A percentile compares a stretch with the other conserved stretches of the same genome.
phyloP scores from a whole-genome alignment of 2,329 filamentous ascomycete genomes.

The Magnaporthiopsis rhizophila region DNA sequence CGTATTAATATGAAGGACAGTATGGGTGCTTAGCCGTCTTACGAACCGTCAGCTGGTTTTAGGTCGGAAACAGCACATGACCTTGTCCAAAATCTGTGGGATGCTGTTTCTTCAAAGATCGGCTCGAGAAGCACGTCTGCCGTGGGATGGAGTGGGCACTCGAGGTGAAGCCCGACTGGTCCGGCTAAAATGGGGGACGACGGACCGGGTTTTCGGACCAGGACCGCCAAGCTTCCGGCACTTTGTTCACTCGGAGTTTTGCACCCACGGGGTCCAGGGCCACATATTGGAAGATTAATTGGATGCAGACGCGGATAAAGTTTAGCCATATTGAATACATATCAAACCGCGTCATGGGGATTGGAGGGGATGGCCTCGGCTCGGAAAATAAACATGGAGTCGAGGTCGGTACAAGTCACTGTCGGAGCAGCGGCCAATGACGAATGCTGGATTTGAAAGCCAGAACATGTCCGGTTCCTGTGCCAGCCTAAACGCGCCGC shows the following conservation, averaged over 20 bases:
- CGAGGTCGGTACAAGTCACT: too few relatives aligned
- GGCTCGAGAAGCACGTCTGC: not conserved
- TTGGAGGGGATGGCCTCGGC: too few relatives aligned
- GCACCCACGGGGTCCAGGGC: too few relatives aligned
- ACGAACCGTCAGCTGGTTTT: not conserved
- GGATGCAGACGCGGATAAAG: not conserved
- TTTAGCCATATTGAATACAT: not conserved
- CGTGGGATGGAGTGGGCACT: not conserved
- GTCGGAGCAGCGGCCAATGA: too few relatives aligned
- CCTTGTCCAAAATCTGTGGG: not conserved
- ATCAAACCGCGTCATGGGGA: not conserved
- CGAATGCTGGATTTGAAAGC: too few relatives aligned
- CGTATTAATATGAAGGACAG: not conserved
- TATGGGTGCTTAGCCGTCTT: not conserved
- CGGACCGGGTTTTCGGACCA: not conserved
- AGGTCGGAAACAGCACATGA: not conserved
- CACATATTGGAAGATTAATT: not conserved
- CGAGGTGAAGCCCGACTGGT: not conserved
- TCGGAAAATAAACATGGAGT: too few relatives aligned
- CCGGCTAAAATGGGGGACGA: not conserved
- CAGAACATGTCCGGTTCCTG: too few relatives aligned
- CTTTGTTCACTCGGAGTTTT: not conserved
- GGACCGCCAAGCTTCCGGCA: not conserved
- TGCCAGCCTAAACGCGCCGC: too few relatives aligned
- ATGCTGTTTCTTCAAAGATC: not conserved